Conservation (phyloP, 2,329 filamentous ascomycete species). For the Tolypocladium capitatum region DNA sequence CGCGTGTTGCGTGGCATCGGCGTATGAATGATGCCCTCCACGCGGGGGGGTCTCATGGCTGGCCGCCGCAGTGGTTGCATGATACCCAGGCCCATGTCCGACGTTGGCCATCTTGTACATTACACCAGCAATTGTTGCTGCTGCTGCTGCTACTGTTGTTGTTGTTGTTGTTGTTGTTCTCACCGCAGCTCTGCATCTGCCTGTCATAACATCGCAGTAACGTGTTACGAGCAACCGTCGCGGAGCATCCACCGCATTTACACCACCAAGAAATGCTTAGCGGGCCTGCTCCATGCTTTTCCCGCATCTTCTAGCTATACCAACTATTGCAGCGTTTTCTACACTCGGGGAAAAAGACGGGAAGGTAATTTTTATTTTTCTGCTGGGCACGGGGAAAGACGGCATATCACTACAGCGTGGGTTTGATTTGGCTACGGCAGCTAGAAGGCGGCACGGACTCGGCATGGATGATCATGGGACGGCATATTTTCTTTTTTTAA, state of each 20-base stretch:
- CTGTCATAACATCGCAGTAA: neutral
- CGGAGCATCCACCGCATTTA: neutral
- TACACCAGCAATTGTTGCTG: neutral
- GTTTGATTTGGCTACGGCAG: neutral
- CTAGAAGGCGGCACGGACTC: neutral
- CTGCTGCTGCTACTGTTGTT: no score
- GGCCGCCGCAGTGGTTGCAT: slow-evolving; percentile 9
- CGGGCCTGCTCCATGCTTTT: neutral
- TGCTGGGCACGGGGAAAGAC: neutral
- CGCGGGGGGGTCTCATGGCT: neutral
- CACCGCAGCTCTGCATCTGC: neutral
- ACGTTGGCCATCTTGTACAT: slow-evolving; percentile 9
- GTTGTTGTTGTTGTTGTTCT: neutral
- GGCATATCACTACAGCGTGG: neutral
- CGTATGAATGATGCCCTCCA: slow-evolving; percentile 15
- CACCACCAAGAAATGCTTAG: neutral
- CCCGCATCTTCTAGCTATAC: neutral
- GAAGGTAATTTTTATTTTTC: neutral
- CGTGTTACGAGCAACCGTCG: neutral
- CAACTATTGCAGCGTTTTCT: neutral
- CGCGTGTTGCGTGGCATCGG: slow-evolving; percentile 34
- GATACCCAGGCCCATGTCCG: slow-evolving; percentile 13
- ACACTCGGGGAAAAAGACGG: neutral
- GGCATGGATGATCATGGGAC: neutral
- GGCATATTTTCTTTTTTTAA: neutral